These are phyloP conservation scores for Trichoderma gracile DNA, from an alignment of 2,329 filamentous ascomycete species.

Conservation along the genomic window DNA sequence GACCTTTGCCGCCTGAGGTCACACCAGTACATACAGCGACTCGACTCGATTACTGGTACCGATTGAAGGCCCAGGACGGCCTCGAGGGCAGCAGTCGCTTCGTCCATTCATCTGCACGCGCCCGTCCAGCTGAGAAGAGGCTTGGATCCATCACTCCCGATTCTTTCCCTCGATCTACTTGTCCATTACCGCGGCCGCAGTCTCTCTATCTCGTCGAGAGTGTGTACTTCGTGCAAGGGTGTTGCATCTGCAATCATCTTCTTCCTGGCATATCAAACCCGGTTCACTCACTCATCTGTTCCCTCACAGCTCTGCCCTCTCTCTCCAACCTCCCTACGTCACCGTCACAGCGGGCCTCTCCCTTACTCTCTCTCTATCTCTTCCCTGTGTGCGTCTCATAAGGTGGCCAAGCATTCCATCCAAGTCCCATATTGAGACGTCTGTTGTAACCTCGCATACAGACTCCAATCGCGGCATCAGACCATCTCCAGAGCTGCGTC, in stretches of 20 bases:
- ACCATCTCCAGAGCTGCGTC: not conserved
- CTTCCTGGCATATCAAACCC: constrained; percentile 10
- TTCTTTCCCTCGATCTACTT: not conserved
- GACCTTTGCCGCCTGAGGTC: not conserved
- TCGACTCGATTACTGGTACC: not conserved
- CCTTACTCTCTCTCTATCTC: not conserved
- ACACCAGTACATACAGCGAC: not conserved
- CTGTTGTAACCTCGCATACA: not conserved
- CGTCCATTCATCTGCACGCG: not conserved
- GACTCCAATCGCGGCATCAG: not conserved
- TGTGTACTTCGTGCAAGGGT: not conserved
- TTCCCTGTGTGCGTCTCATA: not conserved
- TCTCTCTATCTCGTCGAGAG: not conserved
- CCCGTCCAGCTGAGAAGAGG: constrained; percentile 3
- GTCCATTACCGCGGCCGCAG: not conserved
- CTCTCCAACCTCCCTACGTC: not conserved
- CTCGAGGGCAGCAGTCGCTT: not conserved
- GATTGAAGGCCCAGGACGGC: not conserved
- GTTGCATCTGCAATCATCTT: not conserved
- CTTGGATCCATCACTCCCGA: not conserved
- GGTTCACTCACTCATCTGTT: not conserved
- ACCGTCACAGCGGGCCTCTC: constrained; percentile 9
- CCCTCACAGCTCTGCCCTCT: not conserved
- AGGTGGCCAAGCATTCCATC: not conserved
- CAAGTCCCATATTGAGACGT: not conserved